Base-by-base conservation (phyloP, 257 asterid genomes). In the Nicotiana knightiana region DNA sequence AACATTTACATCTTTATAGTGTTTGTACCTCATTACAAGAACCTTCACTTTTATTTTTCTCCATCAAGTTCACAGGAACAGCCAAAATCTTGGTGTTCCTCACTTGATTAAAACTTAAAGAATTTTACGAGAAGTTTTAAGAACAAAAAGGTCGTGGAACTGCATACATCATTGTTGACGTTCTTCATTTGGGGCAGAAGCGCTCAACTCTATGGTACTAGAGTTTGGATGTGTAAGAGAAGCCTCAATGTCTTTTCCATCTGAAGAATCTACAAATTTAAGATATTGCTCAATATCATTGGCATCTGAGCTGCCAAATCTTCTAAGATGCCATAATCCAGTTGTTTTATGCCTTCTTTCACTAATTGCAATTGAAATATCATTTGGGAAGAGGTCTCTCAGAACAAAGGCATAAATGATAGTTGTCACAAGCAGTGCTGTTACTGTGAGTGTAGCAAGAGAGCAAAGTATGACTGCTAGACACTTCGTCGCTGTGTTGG, bases 291-390 rank as follows among this genome's bases (percentile, higher is more conserved):
- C 89, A 4, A 88, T 67, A 10, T 89, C 39, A 43, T 48, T 71
- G 6, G 79, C 24, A 53, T 71, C 94, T 24, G 91, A 88, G 89
- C 88, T 88, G 9, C 89, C 87, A 13, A 77, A 5, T 79, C 87
- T 87, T 79, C 82, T 83, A 16, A 83, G 94, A 26, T 71, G 61
- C 95, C 96, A 84, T 80, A 67, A 84, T 5, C 61, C 79, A n/a
- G 85, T 75, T 0, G 84, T 79, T 64, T 90, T 92, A 3, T 88
- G 91, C 54, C 67, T 84, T 81, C 88, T 82, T 48, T 90, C 87
- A 61, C 92, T 89, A 3, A 94, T 93, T 3, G 98, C 97, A 84
- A 94, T 92, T 32, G 97, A 90, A 11, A 89, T 89, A 84, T 92
- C 97, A 57, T 94, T 94, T 0, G 98, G 98, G 32, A 94, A 92